Evolutionary conservation across 2,329 filamentous ascomycete species (phyloP), one percentile per base, ranked within the genome.

Genomic region (Macroventuria anomochaeta): DNA sequence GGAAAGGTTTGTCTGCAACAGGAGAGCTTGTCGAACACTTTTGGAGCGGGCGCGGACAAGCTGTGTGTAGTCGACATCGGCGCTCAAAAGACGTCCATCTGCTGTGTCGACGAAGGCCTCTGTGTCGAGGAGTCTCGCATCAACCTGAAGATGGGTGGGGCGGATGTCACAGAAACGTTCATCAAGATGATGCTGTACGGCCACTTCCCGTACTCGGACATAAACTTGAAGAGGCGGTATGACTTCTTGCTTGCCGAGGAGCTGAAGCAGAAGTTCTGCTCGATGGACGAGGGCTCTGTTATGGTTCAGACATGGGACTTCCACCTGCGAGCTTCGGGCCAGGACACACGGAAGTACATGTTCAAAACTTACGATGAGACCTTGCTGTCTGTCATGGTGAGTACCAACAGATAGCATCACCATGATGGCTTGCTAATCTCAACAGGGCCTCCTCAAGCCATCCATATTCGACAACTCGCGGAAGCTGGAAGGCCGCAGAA

Each of bases 301-400:
- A 93, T 89, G 11, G 92, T 96, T 4, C 91, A 96, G 75, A 82
- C 91, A 3, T 91, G 86, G 77, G 88, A 96, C 65, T 97, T 97
- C 71, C 91, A 97, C 73, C 84, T 99, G 13, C 88, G 95, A 23
- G 90, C 90, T 8, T 88, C 90, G 1, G 92, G 91, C 46, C 88
- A 96, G 71, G 88, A 95, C 44, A 99, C 95, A 1, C 85, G 88
- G 59, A 97, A 96, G 75, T 97, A 96, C 75, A 85, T 87, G 33
- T 97, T 97, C 82, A 97, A 97, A 80, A 93, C 90, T 0, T 99
- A 97, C 69, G 95, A 99, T 64, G 95, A 97, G 74, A 89, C 96
- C 18, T 90, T 96, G 64, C 82, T 99, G n/a, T 89, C 95, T 0
- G 89, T 93, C 1, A 91, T 96, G 88, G 79, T 80, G 68, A 67